Evolutionary conservation across 2,329 filamentous ascomycete species (phyloP).

Genomic region (Ascochyta koolunga): DNA sequence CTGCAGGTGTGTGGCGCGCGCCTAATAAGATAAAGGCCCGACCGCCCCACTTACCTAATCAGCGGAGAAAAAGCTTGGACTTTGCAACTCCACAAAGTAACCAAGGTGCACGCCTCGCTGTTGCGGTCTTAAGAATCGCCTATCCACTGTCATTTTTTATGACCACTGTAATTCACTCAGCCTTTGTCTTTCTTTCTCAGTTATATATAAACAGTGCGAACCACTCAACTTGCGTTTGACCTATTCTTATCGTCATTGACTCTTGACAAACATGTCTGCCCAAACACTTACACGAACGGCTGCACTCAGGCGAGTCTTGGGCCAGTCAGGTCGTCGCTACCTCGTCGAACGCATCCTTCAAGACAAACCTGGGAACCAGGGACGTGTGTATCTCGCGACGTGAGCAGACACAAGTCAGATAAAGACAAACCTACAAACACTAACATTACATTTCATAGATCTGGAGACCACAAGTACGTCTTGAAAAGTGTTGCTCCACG

Average conservation of each 20-base stretch:
- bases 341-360: slow-evolving; percentile 10
- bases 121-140: neutral
- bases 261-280: slow-evolving; percentile 52
- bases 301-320: slow-evolving; percentile 5
- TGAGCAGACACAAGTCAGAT: slow-evolving; percentile 1
- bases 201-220: neutral
- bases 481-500: slow-evolving; percentile 6
- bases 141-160: neutral
- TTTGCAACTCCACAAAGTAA: neutral
- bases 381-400: slow-evolving; percentile 19
- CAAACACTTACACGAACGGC: slow-evolving; percentile 30
- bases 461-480: slow-evolving; percentile 5
- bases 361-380: slow-evolving; percentile 7
- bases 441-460: slow-evolving; percentile 2
- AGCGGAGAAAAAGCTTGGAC: neutral
- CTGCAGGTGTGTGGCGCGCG: no score
- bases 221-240: neutral
- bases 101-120: neutral
- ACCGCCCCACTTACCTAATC: neutral
- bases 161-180: neutral
- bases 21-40: neutral
- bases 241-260: neutral
- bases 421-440: neutral
- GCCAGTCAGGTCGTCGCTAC: slow-evolving; percentile 13
- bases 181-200: neutral